Percentiles rank a stretch among this genome's conserved stretches.
Evolutionary conservation across 805 yeast species (phyloP).

Genomic region (Hemisphaericaspora nanyangensis): DNA sequence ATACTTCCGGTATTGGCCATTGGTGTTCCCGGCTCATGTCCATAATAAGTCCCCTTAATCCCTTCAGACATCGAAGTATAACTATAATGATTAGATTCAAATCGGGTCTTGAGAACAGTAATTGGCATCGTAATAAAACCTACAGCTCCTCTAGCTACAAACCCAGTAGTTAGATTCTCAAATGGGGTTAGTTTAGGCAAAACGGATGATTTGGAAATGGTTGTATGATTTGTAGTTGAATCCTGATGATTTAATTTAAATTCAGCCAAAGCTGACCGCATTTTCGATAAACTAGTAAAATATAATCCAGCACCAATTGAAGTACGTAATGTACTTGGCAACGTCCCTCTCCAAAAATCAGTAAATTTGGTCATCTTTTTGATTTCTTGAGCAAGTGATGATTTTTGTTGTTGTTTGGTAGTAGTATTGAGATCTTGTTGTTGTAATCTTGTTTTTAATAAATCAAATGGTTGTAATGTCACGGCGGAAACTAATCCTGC

Average conservation of each 20-base stretch:
- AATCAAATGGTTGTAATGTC: slow-evolving; percentile 81
- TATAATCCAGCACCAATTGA: slow-evolving; percentile 89
- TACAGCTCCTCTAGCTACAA: slow-evolving; percentile 70
- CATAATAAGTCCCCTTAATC: slow-evolving; percentile 47
- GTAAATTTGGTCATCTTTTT: slow-evolving; percentile 35
- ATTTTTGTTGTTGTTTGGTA: slow-evolving; percentile 15
- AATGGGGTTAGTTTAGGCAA: slow-evolving; percentile 69
- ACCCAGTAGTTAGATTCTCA: slow-evolving; percentile 76
- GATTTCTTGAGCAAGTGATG: slow-evolving; percentile 39
- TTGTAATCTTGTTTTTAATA: slow-evolving; percentile 80
- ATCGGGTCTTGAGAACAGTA: slow-evolving; percentile 84
- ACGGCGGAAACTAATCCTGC: slow-evolving; percentile 85
- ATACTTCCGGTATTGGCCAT: background rate
- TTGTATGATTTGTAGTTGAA: background rate
- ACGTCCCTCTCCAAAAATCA: slow-evolving; percentile 88
- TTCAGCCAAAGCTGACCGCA: slow-evolving; percentile 50
- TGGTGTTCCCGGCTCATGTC: slow-evolving; percentile 10
- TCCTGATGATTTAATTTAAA: slow-evolving; percentile 10
- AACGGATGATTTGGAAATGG: slow-evolving; percentile 11
- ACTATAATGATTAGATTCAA: slow-evolving; percentile 73
- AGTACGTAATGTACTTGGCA: slow-evolving; percentile 87
- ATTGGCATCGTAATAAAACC: slow-evolving; percentile 94
- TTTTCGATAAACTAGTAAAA: slow-evolving; percentile 62
- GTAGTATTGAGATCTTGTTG: slow-evolving; percentile 27
- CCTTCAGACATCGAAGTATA: slow-evolving; percentile 67